phyloP scores from a whole-genome alignment of 106 monocot species.

The Dioscorea alata region DNA sequence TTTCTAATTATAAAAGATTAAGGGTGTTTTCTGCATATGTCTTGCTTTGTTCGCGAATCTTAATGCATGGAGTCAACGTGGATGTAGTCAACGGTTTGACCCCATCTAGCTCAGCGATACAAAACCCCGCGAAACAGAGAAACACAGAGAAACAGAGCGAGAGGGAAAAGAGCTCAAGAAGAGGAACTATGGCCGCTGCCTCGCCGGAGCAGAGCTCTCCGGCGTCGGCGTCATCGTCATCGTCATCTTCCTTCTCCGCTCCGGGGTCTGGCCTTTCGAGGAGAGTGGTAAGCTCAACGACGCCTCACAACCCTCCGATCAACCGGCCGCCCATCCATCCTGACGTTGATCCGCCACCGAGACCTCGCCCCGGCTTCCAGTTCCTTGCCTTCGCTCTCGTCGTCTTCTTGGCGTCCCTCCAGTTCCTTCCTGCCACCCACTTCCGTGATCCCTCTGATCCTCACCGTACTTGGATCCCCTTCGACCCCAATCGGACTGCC shows the following conservation, averaged over 20 bases:
- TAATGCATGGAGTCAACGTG: too few relatives aligned
- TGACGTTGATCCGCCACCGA: slow-evolving; percentile 69
- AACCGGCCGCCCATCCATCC: slow-evolving; percentile 21
- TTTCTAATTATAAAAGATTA: too few relatives aligned
- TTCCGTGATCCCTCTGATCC: slow-evolving; percentile 64
- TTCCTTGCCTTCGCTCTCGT: slow-evolving; percentile 45
- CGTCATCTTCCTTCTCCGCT: too few relatives aligned
- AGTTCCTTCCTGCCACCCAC: slow-evolving; percentile 81
- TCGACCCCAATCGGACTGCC: slow-evolving; percentile 12
- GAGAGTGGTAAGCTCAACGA: slow-evolving; percentile 4
- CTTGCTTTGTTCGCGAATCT: too few relatives aligned
- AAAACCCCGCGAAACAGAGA: background rate
- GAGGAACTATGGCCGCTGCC: background rate
- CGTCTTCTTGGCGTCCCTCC: slow-evolving; percentile 52
- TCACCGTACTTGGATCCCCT: slow-evolving; percentile 52
- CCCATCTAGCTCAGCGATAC: too few relatives aligned
- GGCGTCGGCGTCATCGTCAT: too few relatives aligned
- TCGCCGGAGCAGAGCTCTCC: too few relatives aligned
- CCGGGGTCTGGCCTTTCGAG: slow-evolving; percentile 17
- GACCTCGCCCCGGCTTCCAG: slow-evolving; percentile 37
- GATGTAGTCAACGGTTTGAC: too few relatives aligned
- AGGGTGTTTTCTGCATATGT: too few relatives aligned
- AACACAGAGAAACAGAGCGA: background rate
- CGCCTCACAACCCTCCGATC: background rate
- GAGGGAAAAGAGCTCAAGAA: background rate